phyloP scores from a whole-genome alignment of 768 basidiomycete genomes.

The Clavaria fumosa region DNA sequence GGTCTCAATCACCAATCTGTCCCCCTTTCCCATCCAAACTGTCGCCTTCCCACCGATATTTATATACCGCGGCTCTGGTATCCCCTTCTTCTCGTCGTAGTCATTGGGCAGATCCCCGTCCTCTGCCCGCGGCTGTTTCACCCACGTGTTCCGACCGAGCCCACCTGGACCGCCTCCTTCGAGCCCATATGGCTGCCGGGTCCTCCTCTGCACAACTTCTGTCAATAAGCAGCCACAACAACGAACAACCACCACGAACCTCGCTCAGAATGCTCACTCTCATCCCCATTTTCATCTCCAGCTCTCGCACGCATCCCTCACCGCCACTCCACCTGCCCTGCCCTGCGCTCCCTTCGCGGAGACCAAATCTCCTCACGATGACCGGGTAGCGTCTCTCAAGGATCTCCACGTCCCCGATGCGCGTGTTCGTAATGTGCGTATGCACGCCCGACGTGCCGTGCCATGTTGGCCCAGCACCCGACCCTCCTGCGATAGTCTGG shows the following conservation, averaged over 20 bases:
- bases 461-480: conserved; percentile 81
- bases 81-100: no score
- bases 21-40: conserved; percentile 79
- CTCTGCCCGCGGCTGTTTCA: conserved; percentile 48
- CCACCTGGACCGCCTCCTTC: conserved; percentile 62
- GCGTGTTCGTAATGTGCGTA: conserved; percentile 86
- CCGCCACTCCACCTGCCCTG: conserved; percentile 63
- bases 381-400: conserved; percentile 89
- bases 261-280: conserved; percentile 84
- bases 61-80: conserved; percentile 37
- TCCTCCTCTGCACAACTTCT: conserved; percentile 42
- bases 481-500: conserved; percentile 88
- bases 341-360: conserved; percentile 57
- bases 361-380: conserved; percentile 69
- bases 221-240: not conserved
- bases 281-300: conserved; percentile 68
- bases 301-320: conserved; percentile 69
- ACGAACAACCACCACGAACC: conserved; percentile 25
- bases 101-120: conserved; percentile 52
- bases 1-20: conserved; percentile 67
- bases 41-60: conserved; percentile 87
- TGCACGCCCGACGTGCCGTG: conserved; percentile 89
- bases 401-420: conserved; percentile 88
- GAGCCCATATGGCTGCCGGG: conserved; percentile 74
- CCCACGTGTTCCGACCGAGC: conserved; percentile 78